Percentiles rank a stretch among this genome's conserved stretches.
Evolutionary conservation across 495 filamentous ascomycete species (phyloP).

Genomic region (Copromyces sp.): DNA sequence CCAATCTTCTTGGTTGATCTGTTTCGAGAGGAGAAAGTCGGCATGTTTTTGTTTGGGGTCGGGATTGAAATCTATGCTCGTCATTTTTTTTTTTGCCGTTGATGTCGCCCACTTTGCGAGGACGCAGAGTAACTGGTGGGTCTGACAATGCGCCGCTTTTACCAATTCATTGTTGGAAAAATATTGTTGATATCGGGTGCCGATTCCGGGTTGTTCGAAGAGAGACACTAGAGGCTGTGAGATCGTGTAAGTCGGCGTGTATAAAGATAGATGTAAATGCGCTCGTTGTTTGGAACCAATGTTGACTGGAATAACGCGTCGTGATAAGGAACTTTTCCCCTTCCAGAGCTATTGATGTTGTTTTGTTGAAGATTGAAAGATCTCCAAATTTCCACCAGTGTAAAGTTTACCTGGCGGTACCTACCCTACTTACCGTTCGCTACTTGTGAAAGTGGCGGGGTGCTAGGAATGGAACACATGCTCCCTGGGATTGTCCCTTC

Average conservation of each 20-base stretch:
- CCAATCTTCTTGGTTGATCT: constrained; percentile 14
- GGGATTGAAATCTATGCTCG: neutral
- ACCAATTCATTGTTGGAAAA: neutral
- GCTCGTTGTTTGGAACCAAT: neutral
- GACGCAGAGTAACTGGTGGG: neutral
- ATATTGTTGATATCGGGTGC: neutral
- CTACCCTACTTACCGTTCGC: neutral
- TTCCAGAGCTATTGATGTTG: neutral
- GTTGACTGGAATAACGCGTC: neutral
- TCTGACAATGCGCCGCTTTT: neutral
- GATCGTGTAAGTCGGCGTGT: neutral
- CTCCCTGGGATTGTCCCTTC: neutral
- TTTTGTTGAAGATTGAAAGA: neutral
- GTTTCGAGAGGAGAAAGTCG: constrained; percentile 6
- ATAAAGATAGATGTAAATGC: neutral
- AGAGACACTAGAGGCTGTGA: neutral
- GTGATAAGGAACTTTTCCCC: neutral
- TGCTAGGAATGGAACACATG: neutral
- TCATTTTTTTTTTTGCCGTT: neutral
- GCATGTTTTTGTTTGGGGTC: neutral
- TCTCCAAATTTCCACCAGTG: neutral
- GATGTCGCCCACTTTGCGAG: neutral
- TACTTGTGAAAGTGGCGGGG: neutral
- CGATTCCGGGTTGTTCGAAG: neutral
- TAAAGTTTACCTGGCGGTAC: neutral